Evolutionary conservation across 176 grass and related monocot genomes (phyloP), one percentile per base, ranked within the genome.

Genomic region (Carex parvula): DNA sequence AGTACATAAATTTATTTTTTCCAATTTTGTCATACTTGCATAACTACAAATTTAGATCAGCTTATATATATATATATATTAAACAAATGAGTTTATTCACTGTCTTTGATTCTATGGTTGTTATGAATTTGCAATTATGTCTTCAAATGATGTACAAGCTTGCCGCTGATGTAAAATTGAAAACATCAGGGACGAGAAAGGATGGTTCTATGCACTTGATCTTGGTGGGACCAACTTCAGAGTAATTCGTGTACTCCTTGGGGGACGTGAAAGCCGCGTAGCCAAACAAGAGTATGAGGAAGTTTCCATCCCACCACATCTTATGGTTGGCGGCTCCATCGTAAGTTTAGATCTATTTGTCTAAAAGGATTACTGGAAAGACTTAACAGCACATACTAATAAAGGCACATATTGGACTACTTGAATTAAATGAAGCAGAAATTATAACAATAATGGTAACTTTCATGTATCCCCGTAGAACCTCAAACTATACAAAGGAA

Each of bases 191-290:
- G 90, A 94, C 70, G 94, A 97, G 46, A 86, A 85, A 17, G 94
- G 94, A 32, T 79, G 94, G 44, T 97, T 94, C 81, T 97, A 97
- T 83, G 94, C 94, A 79, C 84, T 97, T 48, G 94, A 97, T 88
- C 91, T 97, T 89, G 94, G 94, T 1, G 94, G 94, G 69, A 97
- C 94, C 86, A 97, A 97, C 83, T 97, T 97, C 60, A 92, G 94
- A 37, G 94, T 97, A 48, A 79, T 97, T 68, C 89, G 94, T 22
- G 94, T 97, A 37, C 90, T 90, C 73, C 90, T 97, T 54, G 94
- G 88, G 56, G 94, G 94, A 60, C 83, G 76, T 64, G 88, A 94
- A 42, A 85, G 79, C 17, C 84, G 84, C 44, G 90, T 90, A 60
- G 58, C 82, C 26, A 90, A 85, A 74, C 94, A 94, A 92, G 84